These are phyloP conservation scores for Solanum ossicruentum DNA, from an alignment of 257 asterid genomes.

Conservation along the genomic window DNA sequence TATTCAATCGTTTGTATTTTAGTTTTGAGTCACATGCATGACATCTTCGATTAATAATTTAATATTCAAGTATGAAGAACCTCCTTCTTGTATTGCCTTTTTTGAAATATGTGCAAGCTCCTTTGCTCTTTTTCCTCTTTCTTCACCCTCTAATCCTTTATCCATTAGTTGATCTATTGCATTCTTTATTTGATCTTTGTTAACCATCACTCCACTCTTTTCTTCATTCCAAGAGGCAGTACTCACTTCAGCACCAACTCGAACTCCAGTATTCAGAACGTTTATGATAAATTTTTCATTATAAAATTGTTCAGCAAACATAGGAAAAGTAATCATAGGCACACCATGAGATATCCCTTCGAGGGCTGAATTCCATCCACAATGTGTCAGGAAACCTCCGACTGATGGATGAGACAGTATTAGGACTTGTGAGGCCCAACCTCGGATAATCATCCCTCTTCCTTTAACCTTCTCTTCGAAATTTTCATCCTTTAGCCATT, in stretches of 20 bases:
- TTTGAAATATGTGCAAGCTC: too few species aligned
- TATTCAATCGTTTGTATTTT: neutral
- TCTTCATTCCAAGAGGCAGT: neutral
- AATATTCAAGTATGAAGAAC: neutral
- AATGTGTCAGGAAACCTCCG: constrained; percentile 28
- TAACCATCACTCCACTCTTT: neutral
- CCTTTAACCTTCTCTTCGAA: constrained; percentile 1
- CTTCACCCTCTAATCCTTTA: neutral
- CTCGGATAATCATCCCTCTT: constrained; percentile 18
- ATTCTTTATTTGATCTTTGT: neutral
- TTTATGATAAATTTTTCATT: constrained; percentile 15
- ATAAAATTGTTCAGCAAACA: constrained; percentile 18
- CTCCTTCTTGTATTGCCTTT: neutral
- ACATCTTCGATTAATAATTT: neutral
- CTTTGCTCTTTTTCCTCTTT: too few species aligned
- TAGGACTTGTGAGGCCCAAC: constrained; percentile 37
- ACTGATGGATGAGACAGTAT: constrained; percentile 15
- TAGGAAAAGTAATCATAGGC: constrained; percentile 20
- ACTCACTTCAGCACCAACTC: constrained; percentile 1
- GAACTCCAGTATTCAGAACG: constrained; percentile 5
- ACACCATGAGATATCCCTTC: constrained; percentile 16
- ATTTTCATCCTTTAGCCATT: constrained; percentile 1
- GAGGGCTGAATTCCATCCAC: constrained; percentile 33
- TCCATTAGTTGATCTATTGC: neutral
- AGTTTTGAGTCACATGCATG: neutral